Conservation (phyloP, 345 rosid species). For the Eucalyptus caleyi region DNA sequence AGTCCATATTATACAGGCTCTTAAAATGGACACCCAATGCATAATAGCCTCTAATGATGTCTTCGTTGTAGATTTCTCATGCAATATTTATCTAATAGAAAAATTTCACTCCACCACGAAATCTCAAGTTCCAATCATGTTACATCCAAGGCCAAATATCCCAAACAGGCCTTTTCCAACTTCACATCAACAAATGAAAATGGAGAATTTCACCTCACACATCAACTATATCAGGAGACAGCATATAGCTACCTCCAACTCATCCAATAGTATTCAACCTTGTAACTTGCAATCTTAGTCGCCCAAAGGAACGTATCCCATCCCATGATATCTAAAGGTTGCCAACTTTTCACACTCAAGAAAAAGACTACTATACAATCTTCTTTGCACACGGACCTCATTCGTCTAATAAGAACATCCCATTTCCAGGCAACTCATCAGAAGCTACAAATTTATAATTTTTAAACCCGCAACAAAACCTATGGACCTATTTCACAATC, state of each 20-base stretch:
- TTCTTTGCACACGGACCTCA: not conserved
- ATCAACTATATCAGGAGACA: not conserved
- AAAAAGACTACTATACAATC: not conserved
- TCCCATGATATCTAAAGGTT: not conserved
- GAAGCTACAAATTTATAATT: not conserved
- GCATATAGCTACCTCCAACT: not conserved
- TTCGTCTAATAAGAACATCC: not conserved
- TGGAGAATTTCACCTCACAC: not conserved
- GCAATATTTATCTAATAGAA: not conserved
- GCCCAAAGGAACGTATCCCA: not conserved
- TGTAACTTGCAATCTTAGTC: not conserved
- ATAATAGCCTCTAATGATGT: not conserved
- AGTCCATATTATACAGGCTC: not conserved
- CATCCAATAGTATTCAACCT: not conserved
- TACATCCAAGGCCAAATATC: not conserved
- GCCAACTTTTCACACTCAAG: not conserved
- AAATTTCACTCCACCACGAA: not conserved
- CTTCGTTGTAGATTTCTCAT: not conserved
- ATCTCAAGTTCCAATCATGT: not conserved
- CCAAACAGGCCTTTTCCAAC: not conserved
- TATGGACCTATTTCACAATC: not conserved
- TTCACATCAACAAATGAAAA: not conserved
- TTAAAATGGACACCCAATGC: not conserved
- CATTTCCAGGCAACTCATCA: not conserved
- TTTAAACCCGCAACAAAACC: not conserved